These are phyloP conservation scores for Alternaria sp. DNA, from an alignment of 2,329 filamentous ascomycete species.

Conservation along the genomic window DNA sequence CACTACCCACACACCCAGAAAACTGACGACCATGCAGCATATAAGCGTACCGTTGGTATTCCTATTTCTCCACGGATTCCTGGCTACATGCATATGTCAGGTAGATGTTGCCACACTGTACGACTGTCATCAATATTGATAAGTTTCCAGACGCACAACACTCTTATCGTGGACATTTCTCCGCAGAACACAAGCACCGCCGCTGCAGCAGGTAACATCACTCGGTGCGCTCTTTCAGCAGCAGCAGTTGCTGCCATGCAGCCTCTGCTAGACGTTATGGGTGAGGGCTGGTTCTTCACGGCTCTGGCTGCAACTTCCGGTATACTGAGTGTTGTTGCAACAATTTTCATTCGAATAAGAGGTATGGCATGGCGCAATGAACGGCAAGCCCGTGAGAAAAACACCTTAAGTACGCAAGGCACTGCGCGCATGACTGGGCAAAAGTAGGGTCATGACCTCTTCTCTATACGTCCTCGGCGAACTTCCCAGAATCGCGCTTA, in stretches of 20 bases:
- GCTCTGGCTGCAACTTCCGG: not conserved
- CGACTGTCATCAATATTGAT: not conserved
- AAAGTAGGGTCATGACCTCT: not conserved
- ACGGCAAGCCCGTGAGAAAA: not conserved
- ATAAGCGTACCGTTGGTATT: not conserved
- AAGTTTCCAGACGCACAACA: not conserved
- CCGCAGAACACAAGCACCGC: not conserved
- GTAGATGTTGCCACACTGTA: accelerated
- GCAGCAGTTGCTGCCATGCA: not conserved
- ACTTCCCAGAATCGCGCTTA: too few species aligned
- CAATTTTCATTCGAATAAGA: not conserved
- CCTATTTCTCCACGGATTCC: not conserved
- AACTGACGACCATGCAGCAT: not conserved
- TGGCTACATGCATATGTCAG: not conserved
- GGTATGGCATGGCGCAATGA: not conserved
- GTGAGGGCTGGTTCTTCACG: not conserved
- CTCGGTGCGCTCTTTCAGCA: not conserved
- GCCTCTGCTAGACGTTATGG: not conserved
- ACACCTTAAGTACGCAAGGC: not conserved
- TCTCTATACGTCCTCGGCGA: too few species aligned
- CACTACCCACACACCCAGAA: too few species aligned
- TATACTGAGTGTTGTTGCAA: not conserved
- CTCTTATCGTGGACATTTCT: not conserved
- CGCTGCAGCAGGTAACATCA: not conserved
- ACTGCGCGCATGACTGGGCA: accelerated